Percentiles rank a stretch among this genome's conserved stretches.
phyloP scores from a whole-genome alignment of 805 yeast genomes.

The Aciculoconidium aculeatum region DNA sequence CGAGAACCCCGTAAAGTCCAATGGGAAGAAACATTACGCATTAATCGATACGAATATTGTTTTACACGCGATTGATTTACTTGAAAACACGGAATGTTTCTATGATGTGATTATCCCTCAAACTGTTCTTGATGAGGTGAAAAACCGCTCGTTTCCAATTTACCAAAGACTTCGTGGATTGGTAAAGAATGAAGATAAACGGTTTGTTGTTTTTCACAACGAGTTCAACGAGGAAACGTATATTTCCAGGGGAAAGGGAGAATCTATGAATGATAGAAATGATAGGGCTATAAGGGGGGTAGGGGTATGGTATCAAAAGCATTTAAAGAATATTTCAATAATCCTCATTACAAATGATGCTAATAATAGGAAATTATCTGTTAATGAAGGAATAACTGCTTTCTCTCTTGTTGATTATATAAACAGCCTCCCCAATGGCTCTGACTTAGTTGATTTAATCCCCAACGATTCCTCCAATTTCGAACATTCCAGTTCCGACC shows the following conservation, averaged over 20 bases:
- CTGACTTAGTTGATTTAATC: conserved; percentile 71
- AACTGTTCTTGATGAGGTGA: conserved; percentile 88
- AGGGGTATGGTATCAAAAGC: conserved; percentile 66
- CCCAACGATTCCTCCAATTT: conserved; percentile 50
- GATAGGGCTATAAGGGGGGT: conserved; percentile 83
- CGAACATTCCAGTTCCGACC: conserved; percentile 35
- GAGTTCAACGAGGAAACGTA: conserved; percentile 76
- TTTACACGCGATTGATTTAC: conserved; percentile 79
- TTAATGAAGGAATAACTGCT: conserved; percentile 47
- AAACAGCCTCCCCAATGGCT: conserved; percentile 59
- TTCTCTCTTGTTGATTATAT: conserved; percentile 65
- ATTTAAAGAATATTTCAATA: conserved; percentile 48
- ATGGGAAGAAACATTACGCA: conserved; percentile 69
- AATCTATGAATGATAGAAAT: conserved; percentile 81
- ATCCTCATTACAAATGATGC: conserved; percentile 75
- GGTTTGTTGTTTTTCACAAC: conserved; percentile 89
- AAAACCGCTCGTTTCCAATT: conserved; percentile 80
- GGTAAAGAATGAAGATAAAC: conserved; percentile 68
- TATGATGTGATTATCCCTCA: conserved; percentile 93
- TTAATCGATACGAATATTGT: conserved; percentile 86
- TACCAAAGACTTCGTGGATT: conserved; percentile 78
- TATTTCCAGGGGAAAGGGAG: conserved; percentile 55
- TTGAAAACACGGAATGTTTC: conserved; percentile 72
- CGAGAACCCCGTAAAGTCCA: conserved; percentile 47
- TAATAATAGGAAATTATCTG: conserved; percentile 55